phyloP scores from a whole-genome alignment of 306 rosid genomes.

The Purshia tridentata region DNA sequence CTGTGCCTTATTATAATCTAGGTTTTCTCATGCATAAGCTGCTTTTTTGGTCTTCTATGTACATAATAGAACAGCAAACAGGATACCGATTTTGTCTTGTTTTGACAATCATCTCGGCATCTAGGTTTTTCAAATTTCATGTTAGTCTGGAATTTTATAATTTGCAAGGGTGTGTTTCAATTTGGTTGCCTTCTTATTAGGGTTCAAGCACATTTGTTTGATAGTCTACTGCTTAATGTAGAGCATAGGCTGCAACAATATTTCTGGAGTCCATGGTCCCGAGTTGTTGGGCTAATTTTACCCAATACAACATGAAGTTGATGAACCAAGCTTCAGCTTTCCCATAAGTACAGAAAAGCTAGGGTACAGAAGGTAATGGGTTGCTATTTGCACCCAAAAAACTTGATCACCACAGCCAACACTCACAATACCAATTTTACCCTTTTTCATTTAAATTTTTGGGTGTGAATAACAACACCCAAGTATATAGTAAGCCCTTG shows the following conservation, averaged over 20 bases:
- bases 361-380: neutral
- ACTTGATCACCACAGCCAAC: too few species aligned
- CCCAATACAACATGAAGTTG: neutral
- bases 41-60: neutral
- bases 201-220: too few species aligned
- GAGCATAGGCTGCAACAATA: neutral
- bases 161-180: neutral
- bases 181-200: neutral
- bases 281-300: neutral
- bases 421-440: too few species aligned
- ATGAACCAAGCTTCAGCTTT: neutral
- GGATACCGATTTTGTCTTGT: neutral
- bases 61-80: neutral
- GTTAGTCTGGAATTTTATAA: neutral
- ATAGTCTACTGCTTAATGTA: neutral
- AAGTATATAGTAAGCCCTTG: neutral
- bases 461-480: too few species aligned
- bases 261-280: neutral
- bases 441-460: too few species aligned
- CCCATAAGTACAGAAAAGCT: neutral
- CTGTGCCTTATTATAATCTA: neutral
- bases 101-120: neutral
- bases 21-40: neutral
- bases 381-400: too few species aligned
- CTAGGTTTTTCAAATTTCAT: neutral